phyloP scores from a whole-genome alignment of 2,329 filamentous ascomycete genomes.

The Colletotrichum agaves region DNA sequence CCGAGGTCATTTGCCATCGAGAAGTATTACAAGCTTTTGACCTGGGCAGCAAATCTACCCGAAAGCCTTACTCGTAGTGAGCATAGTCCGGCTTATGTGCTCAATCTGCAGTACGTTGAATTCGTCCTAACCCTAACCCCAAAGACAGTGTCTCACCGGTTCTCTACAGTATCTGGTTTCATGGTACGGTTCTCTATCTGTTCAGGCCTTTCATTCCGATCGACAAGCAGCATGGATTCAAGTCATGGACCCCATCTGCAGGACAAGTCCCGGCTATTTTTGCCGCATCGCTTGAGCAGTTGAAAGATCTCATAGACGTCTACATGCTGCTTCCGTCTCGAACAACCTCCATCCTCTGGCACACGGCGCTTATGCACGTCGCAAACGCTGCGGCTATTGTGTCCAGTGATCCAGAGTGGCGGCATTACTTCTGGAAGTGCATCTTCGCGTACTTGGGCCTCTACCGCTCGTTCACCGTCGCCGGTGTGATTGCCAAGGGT shows the following conservation, averaged over 20 bases:
- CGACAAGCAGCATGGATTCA: slow-evolving; percentile 28
- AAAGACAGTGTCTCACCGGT: not conserved
- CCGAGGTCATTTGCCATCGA: slow-evolving; percentile 45
- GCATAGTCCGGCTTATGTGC: slow-evolving; percentile 46
- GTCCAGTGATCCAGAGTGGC: slow-evolving; percentile 44
- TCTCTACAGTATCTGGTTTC: slow-evolving; percentile 24
- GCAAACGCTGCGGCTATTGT: slow-evolving; percentile 49
- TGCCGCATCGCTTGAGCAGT: slow-evolving; percentile 49
- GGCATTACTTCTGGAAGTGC: slow-evolving; percentile 50
- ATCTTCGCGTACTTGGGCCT: slow-evolving; percentile 51
- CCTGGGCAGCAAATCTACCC: slow-evolving; percentile 50
- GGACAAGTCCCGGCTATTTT: slow-evolving; percentile 40
- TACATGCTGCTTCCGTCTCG: slow-evolving; percentile 48
- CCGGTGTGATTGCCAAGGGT: slow-evolving; percentile 47
- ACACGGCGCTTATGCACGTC: slow-evolving; percentile 52
- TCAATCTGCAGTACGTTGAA: slow-evolving; percentile 49
- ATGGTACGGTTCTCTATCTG: slow-evolving; percentile 33
- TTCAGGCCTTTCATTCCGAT: slow-evolving; percentile 31
- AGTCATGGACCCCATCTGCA: slow-evolving; percentile 28
- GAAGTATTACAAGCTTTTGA: slow-evolving; percentile 52
- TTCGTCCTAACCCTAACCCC: not conserved
- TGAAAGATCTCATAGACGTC: slow-evolving; percentile 52
- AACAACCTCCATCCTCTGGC: slow-evolving; percentile 52
- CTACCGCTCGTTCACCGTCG: slow-evolving; percentile 48
- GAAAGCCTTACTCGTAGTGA: slow-evolving; percentile 42